Percentiles rank a stretch among this genome's conserved stretches.
These are phyloP conservation scores for Lentinula novae-zelandiae DNA, from an alignment of 1,284 basidiomycete species.

Conservation along the genomic window DNA sequence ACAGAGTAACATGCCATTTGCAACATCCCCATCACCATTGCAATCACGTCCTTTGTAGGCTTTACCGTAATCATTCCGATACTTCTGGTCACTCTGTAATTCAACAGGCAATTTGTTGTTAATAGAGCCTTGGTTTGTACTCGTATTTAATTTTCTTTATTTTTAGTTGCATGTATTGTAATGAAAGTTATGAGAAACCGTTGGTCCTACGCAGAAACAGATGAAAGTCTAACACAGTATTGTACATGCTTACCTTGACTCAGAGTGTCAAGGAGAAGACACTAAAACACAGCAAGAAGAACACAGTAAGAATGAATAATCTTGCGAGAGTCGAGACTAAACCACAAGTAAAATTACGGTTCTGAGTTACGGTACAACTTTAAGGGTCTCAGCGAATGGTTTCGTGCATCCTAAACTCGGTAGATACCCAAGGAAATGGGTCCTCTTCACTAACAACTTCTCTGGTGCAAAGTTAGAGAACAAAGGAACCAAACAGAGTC, in stretches of 20 bases:
- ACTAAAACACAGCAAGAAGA: no score
- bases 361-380: no score
- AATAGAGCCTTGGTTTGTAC: not conserved
- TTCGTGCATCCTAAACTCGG: constrained; percentile 74
- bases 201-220: no score
- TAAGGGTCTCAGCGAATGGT: constrained; percentile 54
- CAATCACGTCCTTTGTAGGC: not conserved
- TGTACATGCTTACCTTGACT: no score
- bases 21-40: constrained; percentile 6
- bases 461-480: constrained; percentile 24
- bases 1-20: not conserved
- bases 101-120: not conserved
- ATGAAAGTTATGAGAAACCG: not conserved
- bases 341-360: no score
- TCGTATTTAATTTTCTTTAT: not conserved
- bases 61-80: not conserved
- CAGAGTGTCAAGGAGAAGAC: no score
- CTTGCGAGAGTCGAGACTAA: no score
- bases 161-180: not conserved
- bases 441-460: constrained; percentile 52
- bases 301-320: no score
- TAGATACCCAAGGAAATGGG: constrained; percentile 63
- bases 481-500: not conserved
- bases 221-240: no score
- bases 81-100: not conserved